These are phyloP conservation scores for Suhomyces wounanorum DNA, from an alignment of 1,139 yeast species.

Conservation along the genomic window DNA sequence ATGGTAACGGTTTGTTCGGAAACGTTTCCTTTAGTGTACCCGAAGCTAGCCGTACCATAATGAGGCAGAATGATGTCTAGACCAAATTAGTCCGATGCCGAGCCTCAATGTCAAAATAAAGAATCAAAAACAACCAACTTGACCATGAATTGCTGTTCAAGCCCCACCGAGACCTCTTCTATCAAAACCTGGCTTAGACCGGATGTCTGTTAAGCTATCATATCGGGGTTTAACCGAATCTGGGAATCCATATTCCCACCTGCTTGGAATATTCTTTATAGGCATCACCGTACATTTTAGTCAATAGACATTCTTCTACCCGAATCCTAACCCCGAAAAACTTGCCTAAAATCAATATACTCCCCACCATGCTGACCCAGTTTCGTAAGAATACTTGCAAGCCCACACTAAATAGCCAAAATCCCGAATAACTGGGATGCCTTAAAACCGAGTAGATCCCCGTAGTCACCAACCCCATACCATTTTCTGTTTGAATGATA, in stretches of 20 bases:
- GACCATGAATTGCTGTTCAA: not conserved
- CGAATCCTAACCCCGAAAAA: slow-evolving; percentile 38
- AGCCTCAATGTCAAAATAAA: not conserved
- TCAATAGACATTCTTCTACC: slow-evolving; percentile 40
- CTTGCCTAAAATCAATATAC: slow-evolving; percentile 23
- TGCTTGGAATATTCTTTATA: slow-evolving; percentile 28
- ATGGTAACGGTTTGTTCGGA: slow-evolving; percentile 2
- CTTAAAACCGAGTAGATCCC: slow-evolving; percentile 36
- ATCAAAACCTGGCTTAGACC: not conserved
- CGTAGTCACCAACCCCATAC: slow-evolving; percentile 26
- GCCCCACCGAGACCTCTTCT: slow-evolving; percentile 1
- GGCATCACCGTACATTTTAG: slow-evolving; percentile 30
- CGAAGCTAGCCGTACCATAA: slow-evolving; percentile 2
- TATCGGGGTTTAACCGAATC: slow-evolving; percentile 1
- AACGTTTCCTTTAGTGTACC: not conserved
- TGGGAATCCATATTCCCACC: slow-evolving; percentile 36
- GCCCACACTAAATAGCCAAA: slow-evolving; percentile 40
- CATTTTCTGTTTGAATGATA: slow-evolving; percentile 18
- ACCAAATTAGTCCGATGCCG: not conserved
- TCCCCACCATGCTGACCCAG: slow-evolving; percentile 21
- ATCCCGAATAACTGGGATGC: slow-evolving; percentile 50
- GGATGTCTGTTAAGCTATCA: not conserved
- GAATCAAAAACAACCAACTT: not conserved
- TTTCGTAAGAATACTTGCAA: slow-evolving; percentile 33
- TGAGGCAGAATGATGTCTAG: not conserved